Base-by-base conservation (phyloP, 345 rosid species). In the Hirschfeldia incana region DNA sequence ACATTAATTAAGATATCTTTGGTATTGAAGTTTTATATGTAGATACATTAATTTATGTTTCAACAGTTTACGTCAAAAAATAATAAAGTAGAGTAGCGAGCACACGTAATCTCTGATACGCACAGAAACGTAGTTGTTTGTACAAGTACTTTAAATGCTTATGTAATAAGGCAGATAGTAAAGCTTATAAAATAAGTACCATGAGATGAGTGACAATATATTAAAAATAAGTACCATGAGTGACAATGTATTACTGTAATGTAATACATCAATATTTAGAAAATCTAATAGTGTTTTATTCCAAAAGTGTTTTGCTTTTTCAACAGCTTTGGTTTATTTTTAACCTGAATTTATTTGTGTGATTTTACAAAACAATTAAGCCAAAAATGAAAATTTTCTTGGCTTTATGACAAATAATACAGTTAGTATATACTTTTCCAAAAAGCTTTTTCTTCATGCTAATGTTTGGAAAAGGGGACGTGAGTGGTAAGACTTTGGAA, bases 81-180 rank as follows among this genome's bases (percentile, higher is more conserved):
- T 37, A 60, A 65, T 65, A 83, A 80, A 72, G 83, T 84, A 83
- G 86, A 82, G 82, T 55, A 82, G 82, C 49, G 83, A 39, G 83
- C 86, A 85, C 91, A 87, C 88, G 91, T 76, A 90, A 87, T 71
- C 83, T 80, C 76, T 80, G 79, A 63, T 80, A 69, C 72, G 68
- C 72, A 75, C 72, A 75, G 79, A 80, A 74, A 79, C 82, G 82
- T 74, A 74, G 78, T 79, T 74, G 78, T 62, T 61, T 74, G 82
- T 69, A 79, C 82, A 73, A 73, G 78, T 79, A 79, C 78, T 73
- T 74, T 74, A 13, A 79, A 74, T 79, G 78, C 82, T 74, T 74
- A 79, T 79, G 82, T 62, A 68, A 53, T 53, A 53, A 53, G 59
- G 8, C 59, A 53, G 59, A 53, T 53, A 16, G 59, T 7, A 15